Evolutionary conservation across 1,284 basidiomycete species (phyloP), one percentile per base, ranked within the genome.

Genomic region (Takashimella koratensis): DNA sequence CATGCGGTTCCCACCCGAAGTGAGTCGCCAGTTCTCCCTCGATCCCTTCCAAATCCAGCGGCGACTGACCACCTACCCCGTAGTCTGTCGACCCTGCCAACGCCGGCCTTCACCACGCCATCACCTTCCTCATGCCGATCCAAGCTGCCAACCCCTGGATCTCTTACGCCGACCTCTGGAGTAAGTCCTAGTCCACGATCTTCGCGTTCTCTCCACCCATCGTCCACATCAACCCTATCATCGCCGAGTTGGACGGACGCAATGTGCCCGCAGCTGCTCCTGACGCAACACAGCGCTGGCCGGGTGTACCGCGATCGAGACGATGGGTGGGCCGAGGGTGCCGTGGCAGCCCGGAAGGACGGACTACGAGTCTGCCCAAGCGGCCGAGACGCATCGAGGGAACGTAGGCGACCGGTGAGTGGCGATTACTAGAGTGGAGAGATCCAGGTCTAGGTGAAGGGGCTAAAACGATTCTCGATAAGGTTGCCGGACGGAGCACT

Each of bases 131-230:
- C 47, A 69, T 79, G 49, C 79, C 79, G 24, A 75, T 81, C 55
- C 76, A 80, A 65, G 62, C 70, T 43, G 78, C 79, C 62, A 78
- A 80, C 67, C 67, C 75, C 0, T 80, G 79, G 79, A 79, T 81
- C 58, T 76, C 79, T 11, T 77, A 80, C 60, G 65, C 79, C 23
- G 79, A 80, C 62, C 67, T 76, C 13, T 78, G 77, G 76, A 76
- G 72, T 65, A 46, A 58, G 72, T 68, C 30, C 30, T 36, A 8
- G 30, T 36, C 16, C 16, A 16, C 16, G 30, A 8, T 16, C 30
- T 16, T 36, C 30, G 10, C 16, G 30, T 36, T 36, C 40, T 49
- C 5, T 22, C 24, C 22, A 1, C 12, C 26, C 40, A n/a, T n/a
- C n/a, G n/a, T n/a, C n/a, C n/a, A n/a, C n/a, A n/a, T n/a, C n/a